Conservation (phyloP, 2,329 filamentous ascomycete species). For the Pseudogymnoascus destructans region DNA sequence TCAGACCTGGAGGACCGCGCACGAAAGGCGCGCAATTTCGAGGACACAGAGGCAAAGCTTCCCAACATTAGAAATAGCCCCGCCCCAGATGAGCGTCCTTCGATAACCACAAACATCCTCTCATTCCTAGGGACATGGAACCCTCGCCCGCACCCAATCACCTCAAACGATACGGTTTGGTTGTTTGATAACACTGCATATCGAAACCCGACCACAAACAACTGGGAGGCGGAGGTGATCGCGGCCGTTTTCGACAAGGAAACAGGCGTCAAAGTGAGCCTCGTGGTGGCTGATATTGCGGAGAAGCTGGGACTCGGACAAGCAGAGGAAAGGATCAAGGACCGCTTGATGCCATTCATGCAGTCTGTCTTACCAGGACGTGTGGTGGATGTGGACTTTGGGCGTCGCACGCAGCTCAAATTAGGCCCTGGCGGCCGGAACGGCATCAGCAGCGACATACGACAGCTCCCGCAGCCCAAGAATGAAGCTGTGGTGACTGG, state of each 20-base stretch:
- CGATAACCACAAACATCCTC: conserved; percentile 29
- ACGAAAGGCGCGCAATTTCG: conserved; percentile 36
- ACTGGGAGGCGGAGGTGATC: conserved; percentile 74
- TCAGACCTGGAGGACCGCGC: conserved; percentile 38
- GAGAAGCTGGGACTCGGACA: conserved; percentile 50
- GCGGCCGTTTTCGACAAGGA: conserved; percentile 67
- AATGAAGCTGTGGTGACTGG: conserved; percentile 36
- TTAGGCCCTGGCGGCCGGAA: conserved; percentile 59
- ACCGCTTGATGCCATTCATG: conserved; percentile 63
- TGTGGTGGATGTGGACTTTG: conserved; percentile 51
- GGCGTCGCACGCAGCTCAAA: conserved; percentile 32
- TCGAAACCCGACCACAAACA: conserved; percentile 33
- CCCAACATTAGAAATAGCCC: conserved; percentile 25
- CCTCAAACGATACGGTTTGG: conserved; percentile 61
- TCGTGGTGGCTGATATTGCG: conserved; percentile 57
- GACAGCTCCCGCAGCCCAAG: conserved; percentile 36
- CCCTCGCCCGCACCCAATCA: conserved; percentile 46
- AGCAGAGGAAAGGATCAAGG: conserved; percentile 46
- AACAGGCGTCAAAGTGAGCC: conserved; percentile 51
- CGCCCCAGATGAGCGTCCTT: conserved; percentile 18
- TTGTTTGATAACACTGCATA: conserved; percentile 83
- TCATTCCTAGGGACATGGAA: conserved; percentile 39
- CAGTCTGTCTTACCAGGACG: conserved; percentile 61
- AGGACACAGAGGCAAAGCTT: conserved; percentile 37
- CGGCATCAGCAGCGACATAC: conserved; percentile 55